Percentiles rank a stretch among this genome's conserved stretches.
phyloP scores from a whole-genome alignment of 1,284 basidiomycete genomes.

The Melampsora larici-populina region DNA sequence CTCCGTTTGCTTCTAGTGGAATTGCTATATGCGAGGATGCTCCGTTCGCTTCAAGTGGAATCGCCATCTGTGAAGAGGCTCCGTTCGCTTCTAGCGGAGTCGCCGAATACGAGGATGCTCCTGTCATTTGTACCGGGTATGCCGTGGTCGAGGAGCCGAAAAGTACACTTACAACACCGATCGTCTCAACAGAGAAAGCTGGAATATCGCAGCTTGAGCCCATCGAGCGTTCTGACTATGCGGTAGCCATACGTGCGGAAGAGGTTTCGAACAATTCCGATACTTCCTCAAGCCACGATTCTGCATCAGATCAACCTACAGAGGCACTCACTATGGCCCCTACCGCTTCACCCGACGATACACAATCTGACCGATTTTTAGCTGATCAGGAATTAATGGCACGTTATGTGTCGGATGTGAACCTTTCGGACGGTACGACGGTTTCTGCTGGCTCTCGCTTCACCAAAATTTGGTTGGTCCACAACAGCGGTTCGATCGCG shows the following conservation, averaged over 20 bases:
- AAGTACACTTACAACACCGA: not conserved
- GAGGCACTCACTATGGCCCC: too few species aligned
- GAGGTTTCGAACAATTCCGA: too few species aligned
- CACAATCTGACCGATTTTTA: not conserved
- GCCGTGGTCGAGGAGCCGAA: not conserved
- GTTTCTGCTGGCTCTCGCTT: slow-evolving; percentile 79
- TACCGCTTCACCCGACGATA: not conserved
- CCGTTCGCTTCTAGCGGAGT: not conserved
- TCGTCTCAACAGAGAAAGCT: not conserved
- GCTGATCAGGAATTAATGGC: slow-evolving; percentile 56
- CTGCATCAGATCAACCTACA: too few species aligned
- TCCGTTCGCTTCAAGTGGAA: not conserved
- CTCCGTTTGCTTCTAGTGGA: not conserved
- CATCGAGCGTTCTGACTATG: not conserved
- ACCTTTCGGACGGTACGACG: slow-evolving; percentile 69
- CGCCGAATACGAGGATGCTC: not conserved
- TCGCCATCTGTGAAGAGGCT: not conserved
- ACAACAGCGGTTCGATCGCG: slow-evolving; percentile 62
- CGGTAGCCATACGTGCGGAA: not conserved
- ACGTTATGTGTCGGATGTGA: slow-evolving; percentile 65
- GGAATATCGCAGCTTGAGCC: too few species aligned
- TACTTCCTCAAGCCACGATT: too few species aligned
- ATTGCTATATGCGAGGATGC: not conserved
- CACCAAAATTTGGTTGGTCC: slow-evolving; percentile 72
- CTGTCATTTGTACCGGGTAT: not conserved